Conservation (phyloP, 176 grass and related monocot genomes). For the Echinochloa phyllopogon region DNA sequence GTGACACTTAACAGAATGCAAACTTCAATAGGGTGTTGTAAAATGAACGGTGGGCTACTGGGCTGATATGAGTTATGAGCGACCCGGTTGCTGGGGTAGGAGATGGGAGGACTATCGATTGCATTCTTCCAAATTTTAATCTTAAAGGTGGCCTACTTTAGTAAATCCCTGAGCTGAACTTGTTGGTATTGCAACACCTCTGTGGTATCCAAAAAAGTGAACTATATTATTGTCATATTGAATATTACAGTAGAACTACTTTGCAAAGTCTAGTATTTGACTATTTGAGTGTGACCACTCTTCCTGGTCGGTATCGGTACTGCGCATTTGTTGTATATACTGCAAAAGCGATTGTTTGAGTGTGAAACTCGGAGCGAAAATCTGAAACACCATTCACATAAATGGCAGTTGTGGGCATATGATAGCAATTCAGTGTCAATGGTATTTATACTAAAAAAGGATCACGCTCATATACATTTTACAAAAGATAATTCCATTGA, state of each 20-base stretch:
- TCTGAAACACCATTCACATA: background rate
- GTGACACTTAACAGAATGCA: background rate
- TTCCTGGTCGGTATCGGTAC: too few relatives aligned
- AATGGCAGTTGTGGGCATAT: background rate
- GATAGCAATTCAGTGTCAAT: background rate
- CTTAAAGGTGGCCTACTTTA: slow-evolving; percentile 10
- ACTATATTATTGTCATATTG: background rate
- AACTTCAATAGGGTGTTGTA: background rate
- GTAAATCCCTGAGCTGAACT: background rate
- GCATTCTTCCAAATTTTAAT: background rate
- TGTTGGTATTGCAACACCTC: background rate
- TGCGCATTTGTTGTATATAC: background rate
- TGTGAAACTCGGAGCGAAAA: background rate
- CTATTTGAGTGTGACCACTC: too few relatives aligned
- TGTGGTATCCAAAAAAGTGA: background rate
- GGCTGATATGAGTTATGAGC: background rate
- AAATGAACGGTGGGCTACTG: background rate
- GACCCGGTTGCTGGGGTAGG: background rate
- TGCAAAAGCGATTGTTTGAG: background rate
- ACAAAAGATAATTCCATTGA: background rate
- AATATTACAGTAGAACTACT: background rate
- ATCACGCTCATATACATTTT: background rate
- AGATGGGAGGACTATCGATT: background rate
- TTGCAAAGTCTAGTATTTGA: background rate
- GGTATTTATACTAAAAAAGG: background rate